phyloP scores from a whole-genome alignment of 2,329 filamentous ascomycete species.

The Phaeomoniella chlamydospora region DNA sequence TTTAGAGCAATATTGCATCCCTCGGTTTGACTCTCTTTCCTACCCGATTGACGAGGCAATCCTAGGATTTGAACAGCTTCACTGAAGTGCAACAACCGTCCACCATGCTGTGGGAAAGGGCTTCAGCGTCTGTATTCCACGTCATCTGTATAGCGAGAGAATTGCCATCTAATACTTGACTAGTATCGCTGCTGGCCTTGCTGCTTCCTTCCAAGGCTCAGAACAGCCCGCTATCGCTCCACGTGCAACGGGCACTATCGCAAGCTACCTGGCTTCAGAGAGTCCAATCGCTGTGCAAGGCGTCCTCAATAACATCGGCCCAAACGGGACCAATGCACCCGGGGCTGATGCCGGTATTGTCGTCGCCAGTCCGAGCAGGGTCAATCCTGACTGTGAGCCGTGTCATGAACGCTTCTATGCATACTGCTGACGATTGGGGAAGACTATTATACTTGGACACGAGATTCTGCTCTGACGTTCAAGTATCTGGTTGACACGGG shows the following conservation, averaged over 20 bases:
- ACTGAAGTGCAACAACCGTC: too few species aligned
- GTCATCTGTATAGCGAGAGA: too few species aligned
- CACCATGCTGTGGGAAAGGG: background rate
- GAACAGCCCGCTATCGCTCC: background rate
- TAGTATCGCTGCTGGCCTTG: background rate
- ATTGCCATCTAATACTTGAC: too few species aligned
- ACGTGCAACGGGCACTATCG: conserved; percentile 4
- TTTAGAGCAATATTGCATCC: too few species aligned
- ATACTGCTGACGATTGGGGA: background rate
- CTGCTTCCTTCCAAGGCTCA: background rate
- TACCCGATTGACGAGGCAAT: too few species aligned
- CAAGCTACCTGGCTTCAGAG: conserved; percentile 26
- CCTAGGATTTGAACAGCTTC: too few species aligned
- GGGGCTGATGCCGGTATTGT: conserved; percentile 37
- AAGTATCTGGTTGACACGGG: conserved; percentile 56
- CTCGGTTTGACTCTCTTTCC: too few species aligned
- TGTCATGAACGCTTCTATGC: background rate
- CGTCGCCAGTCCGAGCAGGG: conserved; percentile 40
- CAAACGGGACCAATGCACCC: conserved; percentile 30
- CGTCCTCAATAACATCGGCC: conserved; percentile 39
- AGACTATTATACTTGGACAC: conserved; percentile 71
- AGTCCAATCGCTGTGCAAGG: conserved; percentile 34
- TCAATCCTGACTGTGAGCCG: conserved; percentile 36
- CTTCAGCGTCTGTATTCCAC: background rate
- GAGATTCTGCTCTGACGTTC: conserved; percentile 57